Conservation (phyloP, 139 green algal species). For the Diplosphaera chodatii region DNA sequence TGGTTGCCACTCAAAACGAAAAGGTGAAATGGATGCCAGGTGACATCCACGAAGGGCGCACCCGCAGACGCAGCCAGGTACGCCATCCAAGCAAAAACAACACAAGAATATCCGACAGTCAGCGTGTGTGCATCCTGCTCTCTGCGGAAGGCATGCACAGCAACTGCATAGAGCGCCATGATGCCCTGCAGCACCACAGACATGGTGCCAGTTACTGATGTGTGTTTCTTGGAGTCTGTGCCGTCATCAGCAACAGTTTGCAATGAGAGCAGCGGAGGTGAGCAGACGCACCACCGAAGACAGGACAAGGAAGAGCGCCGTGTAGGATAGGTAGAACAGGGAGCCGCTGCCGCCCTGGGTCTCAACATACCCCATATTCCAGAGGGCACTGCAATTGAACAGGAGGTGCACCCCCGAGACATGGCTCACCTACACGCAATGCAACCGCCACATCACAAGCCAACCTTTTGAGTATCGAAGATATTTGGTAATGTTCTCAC, state of each 20-base stretch:
- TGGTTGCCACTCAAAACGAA: background rate
- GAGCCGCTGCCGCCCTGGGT: constrained; percentile 8
- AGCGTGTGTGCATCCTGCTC: constrained; percentile 31
- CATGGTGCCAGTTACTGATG: too few species aligned
- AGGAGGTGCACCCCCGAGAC: constrained; percentile 55
- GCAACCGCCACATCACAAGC: background rate
- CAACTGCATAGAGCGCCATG: constrained; percentile 40
- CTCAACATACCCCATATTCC: constrained; percentile 42
- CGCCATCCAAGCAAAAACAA: constrained; percentile 72
- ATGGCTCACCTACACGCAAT: constrained; percentile 40
- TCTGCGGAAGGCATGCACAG: constrained; percentile 11
- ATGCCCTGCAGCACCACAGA: constrained; percentile 18
- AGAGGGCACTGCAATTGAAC: constrained; percentile 62
- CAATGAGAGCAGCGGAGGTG: too few species aligned
- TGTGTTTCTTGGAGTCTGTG: too few species aligned
- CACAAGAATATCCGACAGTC: constrained; percentile 59
- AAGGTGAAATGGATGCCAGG: background rate
- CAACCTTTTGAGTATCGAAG: too few species aligned
- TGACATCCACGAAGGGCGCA: background rate
- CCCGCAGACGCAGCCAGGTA: constrained; percentile 21
- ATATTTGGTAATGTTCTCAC: too few species aligned
- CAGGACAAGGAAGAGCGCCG: constrained; percentile 37
- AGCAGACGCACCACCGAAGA: constrained; percentile 27
- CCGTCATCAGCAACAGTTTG: too few species aligned
- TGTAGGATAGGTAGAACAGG: constrained; percentile 40